Conservation (phyloP, 805 yeast species). For the Suhomyces tanzawaensis region DNA sequence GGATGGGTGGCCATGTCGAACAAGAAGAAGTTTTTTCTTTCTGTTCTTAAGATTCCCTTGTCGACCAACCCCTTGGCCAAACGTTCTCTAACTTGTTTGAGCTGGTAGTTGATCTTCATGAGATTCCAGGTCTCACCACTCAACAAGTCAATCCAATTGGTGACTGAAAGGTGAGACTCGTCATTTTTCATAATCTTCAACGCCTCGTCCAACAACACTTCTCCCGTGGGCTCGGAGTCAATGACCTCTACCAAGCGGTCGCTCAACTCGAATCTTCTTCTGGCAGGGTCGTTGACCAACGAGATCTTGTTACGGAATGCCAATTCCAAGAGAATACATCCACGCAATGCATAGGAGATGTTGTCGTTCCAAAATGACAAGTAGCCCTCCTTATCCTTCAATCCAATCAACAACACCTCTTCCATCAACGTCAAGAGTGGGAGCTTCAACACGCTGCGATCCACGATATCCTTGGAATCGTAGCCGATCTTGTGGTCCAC, state of each 20-base stretch:
- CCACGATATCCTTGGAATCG: slow-evolving; percentile 68
- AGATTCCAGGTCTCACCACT: slow-evolving; percentile 98
- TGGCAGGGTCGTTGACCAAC: slow-evolving; percentile 87
- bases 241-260: slow-evolving; percentile 87
- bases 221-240: slow-evolving; percentile 87
- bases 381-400: slow-evolving; percentile 95
- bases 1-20: slow-evolving; percentile 99
- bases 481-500: slow-evolving; percentile 68
- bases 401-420: slow-evolving; percentile 88
- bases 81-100: slow-evolving; percentile 96
- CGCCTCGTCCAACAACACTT: slow-evolving; percentile 91
- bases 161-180: slow-evolving; percentile 72
- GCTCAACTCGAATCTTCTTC: slow-evolving; percentile 81
- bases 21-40: slow-evolving; percentile 86
- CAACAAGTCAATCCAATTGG: slow-evolving; percentile 90
- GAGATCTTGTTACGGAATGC: slow-evolving; percentile 88
- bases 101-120: slow-evolving; percentile 89
- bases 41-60: slow-evolving; percentile 94
- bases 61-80: slow-evolving; percentile 96
- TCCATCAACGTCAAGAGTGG: slow-evolving; percentile 94
- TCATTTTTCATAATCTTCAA: slow-evolving; percentile 84
- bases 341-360: slow-evolving; percentile 92
- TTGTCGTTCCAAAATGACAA: slow-evolving; percentile 97
- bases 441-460: slow-evolving; percentile 34
- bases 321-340: slow-evolving; percentile 87